Evolutionary conservation across 2,329 filamentous ascomycete species (phyloP).

Genomic region (Verticillium tricorpus): DNA sequence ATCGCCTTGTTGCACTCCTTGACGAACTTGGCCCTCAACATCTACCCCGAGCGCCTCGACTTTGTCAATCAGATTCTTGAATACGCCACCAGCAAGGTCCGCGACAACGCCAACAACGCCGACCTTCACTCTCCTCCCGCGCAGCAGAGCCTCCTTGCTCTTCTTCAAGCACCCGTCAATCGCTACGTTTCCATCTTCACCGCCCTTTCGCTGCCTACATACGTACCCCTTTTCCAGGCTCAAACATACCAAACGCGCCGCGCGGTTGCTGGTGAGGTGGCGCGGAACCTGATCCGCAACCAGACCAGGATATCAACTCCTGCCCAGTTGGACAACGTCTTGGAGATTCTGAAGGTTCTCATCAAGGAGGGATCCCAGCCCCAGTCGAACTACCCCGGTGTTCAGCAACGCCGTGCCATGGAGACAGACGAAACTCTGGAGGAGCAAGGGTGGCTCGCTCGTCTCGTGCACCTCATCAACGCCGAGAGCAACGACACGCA

Average conservation of each 20-base stretch:
- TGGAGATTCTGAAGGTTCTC: constrained; percentile 83
- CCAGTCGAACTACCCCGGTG: constrained; percentile 78
- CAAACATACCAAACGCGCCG: constrained; percentile 91
- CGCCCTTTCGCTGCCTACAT: constrained; percentile 87
- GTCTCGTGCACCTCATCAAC: constrained; percentile 83
- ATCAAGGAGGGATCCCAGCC: constrained; percentile 89
- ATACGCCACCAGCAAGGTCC: constrained; percentile 81
- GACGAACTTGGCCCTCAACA: constrained; percentile 88
- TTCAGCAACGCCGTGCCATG: constrained; percentile 65
- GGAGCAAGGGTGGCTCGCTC: constrained; percentile 94
- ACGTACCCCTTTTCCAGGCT: constrained; percentile 81
- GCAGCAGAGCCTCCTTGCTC: constrained; percentile 82
- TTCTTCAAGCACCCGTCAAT: constrained; percentile 86
- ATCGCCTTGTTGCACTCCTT: constrained; percentile 93
- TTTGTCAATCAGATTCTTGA: constrained; percentile 93
- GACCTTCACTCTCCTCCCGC: constrained; percentile 85
- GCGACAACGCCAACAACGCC: constrained; percentile 88
- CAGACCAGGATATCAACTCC: constrained; percentile 73
- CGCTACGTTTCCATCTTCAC: constrained; percentile 93
- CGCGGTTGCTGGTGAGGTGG: constrained; percentile 85
- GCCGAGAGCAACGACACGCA: constrained; percentile 87
- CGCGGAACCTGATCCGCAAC: constrained; percentile 75
- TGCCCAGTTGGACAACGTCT: constrained; percentile 78
- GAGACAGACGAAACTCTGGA: constrained; percentile 98
- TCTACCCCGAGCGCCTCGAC: constrained; percentile 87